Base-by-base conservation (phyloP, 257 asterid species). In the Fraxinus anomala region DNA sequence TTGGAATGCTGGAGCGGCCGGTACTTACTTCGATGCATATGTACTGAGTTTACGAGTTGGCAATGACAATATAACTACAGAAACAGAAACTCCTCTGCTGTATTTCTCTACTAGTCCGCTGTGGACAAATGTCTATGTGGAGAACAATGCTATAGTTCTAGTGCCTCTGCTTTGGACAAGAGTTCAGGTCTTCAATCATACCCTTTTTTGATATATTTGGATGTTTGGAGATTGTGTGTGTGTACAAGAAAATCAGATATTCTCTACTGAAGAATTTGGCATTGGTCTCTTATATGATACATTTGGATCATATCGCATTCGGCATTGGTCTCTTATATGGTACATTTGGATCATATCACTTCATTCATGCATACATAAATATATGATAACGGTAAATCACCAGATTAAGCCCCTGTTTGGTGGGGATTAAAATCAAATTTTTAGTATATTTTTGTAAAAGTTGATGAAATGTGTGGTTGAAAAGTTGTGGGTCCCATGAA, bases 81-180 rank as follows among this genome's bases (percentile, higher is more conserved):
- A 94, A 87, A 92, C 99, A 24, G 99, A 94, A 86, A 94, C 99
- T 76, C 99, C 99, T 70, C 85, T 94, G 85, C 89, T 94, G 85
- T 95, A 90, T 84, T 94, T 94, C 86, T 92, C 99, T 59, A 92
- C 92, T 77, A 92, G 92, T 83, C 99, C 97, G 6, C 85, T 90
- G 63, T 94, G 99, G 99, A 89, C 96, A 69, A 94, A 94, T 91
- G 97, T 94, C 73, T 94, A 88, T 82, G 92, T 94, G 81, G 99
- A 94, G 89, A 91, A 94, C 87, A 89, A 89, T 81, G 99, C 97
- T 80, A 94, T 90, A 87, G 94, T 92, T 73, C 82, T 94, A 81
- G 99, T 94, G 82, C 99, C 99, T 86, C 92, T 94, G 74, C 87
- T 92, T 67, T 94, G 99, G 99, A 90, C 99, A 75, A 91, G 99